Base-by-base conservation (phyloP, 2,329 filamentous ascomycete genomes). In the Nothophaeocryptopus gaeumannii region DNA sequence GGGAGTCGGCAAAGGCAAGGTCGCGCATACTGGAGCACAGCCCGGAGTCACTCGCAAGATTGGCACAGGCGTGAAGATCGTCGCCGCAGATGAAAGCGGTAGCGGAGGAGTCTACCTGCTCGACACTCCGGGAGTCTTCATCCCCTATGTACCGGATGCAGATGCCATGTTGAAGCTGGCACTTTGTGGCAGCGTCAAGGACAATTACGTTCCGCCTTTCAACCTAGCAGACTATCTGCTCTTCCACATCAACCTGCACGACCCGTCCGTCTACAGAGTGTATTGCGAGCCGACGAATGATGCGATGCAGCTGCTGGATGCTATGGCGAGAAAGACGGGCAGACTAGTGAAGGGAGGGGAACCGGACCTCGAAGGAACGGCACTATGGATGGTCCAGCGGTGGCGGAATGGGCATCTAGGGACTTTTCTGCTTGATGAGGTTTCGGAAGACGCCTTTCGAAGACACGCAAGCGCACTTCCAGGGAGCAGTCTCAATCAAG, bases 161-260 rank as follows among this genome's bases (percentile, higher is more conserved):
- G 86, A 93, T 67, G 82, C 84, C 39, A 99, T 99, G 93, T 76
- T 99, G 55, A 97, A 96, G 71, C 80, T 99, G n/a, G 86, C 91
- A 2, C 80, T 97, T 1, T 90, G 89, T 44, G 89, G 92, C 14
- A 88, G 86, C 67, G 89, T 99, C 47, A 95, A 95, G 68, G 89
- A 96, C 67, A 88, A 86, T 0, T 79, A 97, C 33, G 84, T 99
- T 45, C 79, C 85, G 1, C 79, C 85, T 12, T 81, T 87, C 51
- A 87, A 87, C 16, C 72, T 97, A 9, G 91, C 88, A 31, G 93
- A 99, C 67, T 99, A 96, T 68, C 77, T 97, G 14, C 81, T 99
- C 7, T 97, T 82, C 71, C 84, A 84, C 47, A 76, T 97, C 50
- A 99, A 99, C 66, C 72, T 78, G 33, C 73, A 78, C 50, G 77